Percentiles rank a stretch among this genome's conserved stretches.
Conservation (phyloP, 2,329 filamentous ascomycete genomes). For the Arthroderma uncinatum region DNA sequence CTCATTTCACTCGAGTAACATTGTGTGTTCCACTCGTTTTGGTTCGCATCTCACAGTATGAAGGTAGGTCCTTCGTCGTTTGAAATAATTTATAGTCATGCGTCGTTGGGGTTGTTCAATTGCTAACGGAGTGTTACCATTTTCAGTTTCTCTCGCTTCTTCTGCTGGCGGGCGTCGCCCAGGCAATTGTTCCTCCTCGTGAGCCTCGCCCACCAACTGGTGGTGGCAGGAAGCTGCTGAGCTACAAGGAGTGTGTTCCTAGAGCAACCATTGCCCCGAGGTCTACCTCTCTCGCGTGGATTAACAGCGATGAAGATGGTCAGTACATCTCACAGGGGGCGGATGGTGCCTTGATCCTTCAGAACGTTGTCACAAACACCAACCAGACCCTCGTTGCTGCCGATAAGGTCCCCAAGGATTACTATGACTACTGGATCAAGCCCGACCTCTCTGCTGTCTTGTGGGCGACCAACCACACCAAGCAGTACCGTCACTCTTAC, state of each 20-base stretch:
- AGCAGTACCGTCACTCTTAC: constrained; percentile 58
- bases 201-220: constrained; percentile 46
- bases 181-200: constrained; percentile 41
- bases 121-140: not conserved
- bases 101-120: not conserved
- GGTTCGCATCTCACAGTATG: not conserved
- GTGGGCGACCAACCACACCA: constrained; percentile 54
- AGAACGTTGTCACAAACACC: constrained; percentile 50
- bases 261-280: constrained; percentile 37
- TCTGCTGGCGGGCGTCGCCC: constrained; percentile 16
- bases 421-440: constrained; percentile 51
- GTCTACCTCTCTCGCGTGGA: constrained; percentile 46
- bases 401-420: constrained; percentile 45
- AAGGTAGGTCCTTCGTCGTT: constrained; percentile 7
- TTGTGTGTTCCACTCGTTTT: too few species aligned
- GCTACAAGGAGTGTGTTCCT: constrained; percentile 50
- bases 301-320: constrained; percentile 49
- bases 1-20: not conserved
- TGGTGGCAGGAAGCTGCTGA: constrained; percentile 46
- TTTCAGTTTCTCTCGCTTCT: constrained; percentile 12
- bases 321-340: constrained; percentile 46
- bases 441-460: constrained; percentile 49
- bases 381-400: constrained; percentile 48
- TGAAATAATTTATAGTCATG: not conserved
- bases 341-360: constrained; percentile 47